A percentile compares a stretch with the other conserved stretches of the same genome.
phyloP scores from a whole-genome alignment of 2,329 filamentous ascomycete genomes.

The Lithohypha guttulata region DNA sequence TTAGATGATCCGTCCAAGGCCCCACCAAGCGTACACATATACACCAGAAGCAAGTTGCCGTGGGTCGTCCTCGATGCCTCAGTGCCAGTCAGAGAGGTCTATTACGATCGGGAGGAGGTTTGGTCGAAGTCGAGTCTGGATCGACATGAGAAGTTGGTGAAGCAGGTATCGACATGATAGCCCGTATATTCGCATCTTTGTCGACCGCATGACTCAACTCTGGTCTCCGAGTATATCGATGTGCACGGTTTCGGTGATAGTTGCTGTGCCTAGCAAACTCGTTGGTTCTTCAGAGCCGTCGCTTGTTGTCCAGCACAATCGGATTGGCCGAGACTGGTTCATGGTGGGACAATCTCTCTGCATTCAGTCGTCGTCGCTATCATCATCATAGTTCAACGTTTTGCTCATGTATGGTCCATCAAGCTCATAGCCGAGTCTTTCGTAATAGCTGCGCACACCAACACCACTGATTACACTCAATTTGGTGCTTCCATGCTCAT shows the following conservation, averaged over 20 bases:
- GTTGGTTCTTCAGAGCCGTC: too few species aligned
- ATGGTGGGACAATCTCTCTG: too few species aligned
- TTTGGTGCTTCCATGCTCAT: slow-evolving; percentile 89
- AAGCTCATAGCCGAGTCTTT: slow-evolving; percentile 81
- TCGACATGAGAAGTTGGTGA: slow-evolving; percentile 2
- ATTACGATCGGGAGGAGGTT: slow-evolving; percentile 27
- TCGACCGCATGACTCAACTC: too few species aligned
- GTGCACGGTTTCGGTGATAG: too few species aligned
- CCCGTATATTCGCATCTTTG: too few species aligned
- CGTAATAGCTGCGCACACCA: slow-evolving; percentile 90
- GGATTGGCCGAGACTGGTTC: too few species aligned
- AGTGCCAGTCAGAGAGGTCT: slow-evolving; percentile 30
- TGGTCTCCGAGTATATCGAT: neutral
- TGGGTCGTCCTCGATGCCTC: slow-evolving; percentile 31
- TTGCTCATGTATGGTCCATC: slow-evolving; percentile 74
- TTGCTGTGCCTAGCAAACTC: too few species aligned
- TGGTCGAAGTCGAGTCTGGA: slow-evolving; percentile 28
- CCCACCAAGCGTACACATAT: slow-evolving; percentile 40
- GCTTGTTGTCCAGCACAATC: too few species aligned
- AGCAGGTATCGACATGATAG: too few species aligned
- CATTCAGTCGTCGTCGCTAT: slow-evolving; percentile 25
- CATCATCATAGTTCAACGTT: slow-evolving; percentile 34
- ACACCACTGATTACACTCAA: slow-evolving; percentile 98
- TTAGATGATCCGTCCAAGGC: slow-evolving; percentile 32
- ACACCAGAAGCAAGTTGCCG: slow-evolving; percentile 28